These are phyloP conservation scores for Sugiyamaella chiloensis DNA, from an alignment of 805 yeast genomes.

Conservation along the genomic window DNA sequence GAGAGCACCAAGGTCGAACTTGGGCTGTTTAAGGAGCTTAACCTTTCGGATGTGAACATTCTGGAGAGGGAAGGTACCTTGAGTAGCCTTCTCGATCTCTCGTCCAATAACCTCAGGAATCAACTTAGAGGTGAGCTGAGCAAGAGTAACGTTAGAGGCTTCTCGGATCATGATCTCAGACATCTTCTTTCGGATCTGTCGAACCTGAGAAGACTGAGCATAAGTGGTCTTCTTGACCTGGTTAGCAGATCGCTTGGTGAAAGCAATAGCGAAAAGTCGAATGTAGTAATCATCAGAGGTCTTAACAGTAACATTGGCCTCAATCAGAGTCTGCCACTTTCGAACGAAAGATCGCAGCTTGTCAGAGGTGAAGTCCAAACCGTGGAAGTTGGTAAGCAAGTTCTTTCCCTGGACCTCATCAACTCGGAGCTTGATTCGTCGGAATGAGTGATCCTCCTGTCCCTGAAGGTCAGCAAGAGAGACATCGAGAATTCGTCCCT, in stretches of 20 bases:
- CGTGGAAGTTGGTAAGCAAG: constrained; percentile 99
- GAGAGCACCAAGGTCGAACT: constrained; percentile 95
- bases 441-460: constrained; percentile 97
- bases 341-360: constrained; percentile 96
- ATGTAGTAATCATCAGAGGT: constrained; percentile 96
- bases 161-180: constrained; percentile 94
- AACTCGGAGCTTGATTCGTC: constrained; percentile 95
- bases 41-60: constrained; percentile 99
- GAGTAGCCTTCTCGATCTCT: constrained; percentile 96
- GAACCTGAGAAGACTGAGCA: constrained; percentile 96
- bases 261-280: constrained; percentile 95
- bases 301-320: constrained; percentile 97
- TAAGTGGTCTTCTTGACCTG: constrained; percentile 97
- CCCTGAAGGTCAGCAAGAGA: constrained; percentile 97
- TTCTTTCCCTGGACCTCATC: constrained; percentile 99
- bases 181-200: constrained; percentile 96
- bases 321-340: constrained; percentile 98
- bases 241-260: constrained; percentile 97
- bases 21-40: constrained; percentile 97
- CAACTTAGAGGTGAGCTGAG: constrained; percentile 95
- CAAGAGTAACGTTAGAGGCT: constrained; percentile 89
- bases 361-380: constrained; percentile 96
- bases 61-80: constrained; percentile 94
- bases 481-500: constrained; percentile 96
- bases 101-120: constrained; percentile 98